These are phyloP conservation scores for Tylopilus plumbeoviolaceoides DNA, from an alignment of 768 basidiomycete genomes.

Conservation along the genomic window DNA sequence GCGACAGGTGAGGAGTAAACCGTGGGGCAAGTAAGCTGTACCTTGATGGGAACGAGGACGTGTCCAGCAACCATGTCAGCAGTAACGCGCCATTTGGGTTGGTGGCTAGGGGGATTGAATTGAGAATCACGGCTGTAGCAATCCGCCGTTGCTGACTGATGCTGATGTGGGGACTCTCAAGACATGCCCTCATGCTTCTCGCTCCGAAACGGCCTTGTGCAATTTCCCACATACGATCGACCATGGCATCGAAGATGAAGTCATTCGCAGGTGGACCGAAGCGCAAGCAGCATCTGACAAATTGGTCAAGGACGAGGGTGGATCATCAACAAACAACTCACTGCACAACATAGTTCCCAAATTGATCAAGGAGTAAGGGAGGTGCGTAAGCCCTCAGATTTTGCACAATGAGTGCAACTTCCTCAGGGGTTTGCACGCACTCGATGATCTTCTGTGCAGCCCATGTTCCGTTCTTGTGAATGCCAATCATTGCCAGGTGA, in stretches of 20 bases:
- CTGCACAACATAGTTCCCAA: conserved; percentile 93
- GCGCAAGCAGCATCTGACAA: conserved; percentile 76
- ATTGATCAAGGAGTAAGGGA: conserved; percentile 90
- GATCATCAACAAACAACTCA: conserved; percentile 38
- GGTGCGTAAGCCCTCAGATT: conserved; percentile 90
- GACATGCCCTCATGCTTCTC: conserved; percentile 94
- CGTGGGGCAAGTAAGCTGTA: conserved; percentile 93
- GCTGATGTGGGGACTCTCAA: conserved; percentile 86
- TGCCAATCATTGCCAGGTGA: conserved; percentile 94
- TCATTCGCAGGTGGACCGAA: conserved; percentile 89
- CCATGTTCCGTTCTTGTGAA: conserved; percentile 99
- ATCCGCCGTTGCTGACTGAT: conserved; percentile 92
- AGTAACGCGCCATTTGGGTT: conserved; percentile 96
- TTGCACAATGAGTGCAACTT: conserved; percentile 78
- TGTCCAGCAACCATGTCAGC: conserved; percentile 95
- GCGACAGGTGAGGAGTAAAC: conserved; percentile 93
- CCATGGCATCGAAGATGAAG: conserved; percentile 97
- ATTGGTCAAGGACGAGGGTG: conserved; percentile 5
- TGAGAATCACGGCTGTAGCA: conserved; percentile 90
- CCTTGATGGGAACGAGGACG: conserved; percentile 91
- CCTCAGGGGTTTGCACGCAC: conserved; percentile 84
- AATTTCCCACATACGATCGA: conserved; percentile 97
- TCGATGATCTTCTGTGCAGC: conserved; percentile 99
- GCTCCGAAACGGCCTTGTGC: conserved; percentile 98
- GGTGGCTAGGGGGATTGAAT: conserved; percentile 95